These are phyloP conservation scores for Mortierella sp. DNA, from an alignment of 371 early-diverging fungal genomes.

Conservation along the genomic window DNA sequence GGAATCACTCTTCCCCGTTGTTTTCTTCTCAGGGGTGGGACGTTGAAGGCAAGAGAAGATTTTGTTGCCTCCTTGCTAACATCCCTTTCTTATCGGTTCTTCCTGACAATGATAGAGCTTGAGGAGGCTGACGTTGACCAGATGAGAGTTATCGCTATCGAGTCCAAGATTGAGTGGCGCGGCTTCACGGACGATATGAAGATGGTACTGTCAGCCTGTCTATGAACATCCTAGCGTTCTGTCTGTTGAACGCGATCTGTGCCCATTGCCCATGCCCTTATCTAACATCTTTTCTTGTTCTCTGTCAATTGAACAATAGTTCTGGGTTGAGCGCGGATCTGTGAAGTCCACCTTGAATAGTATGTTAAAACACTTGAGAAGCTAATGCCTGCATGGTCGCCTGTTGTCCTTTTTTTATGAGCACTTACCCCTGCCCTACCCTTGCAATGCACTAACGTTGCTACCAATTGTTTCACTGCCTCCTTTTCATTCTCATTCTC, in stretches of 20 bases:
- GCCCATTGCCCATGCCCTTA: neutral
- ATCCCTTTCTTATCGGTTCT: neutral
- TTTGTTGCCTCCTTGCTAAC: neutral
- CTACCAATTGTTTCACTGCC: neutral
- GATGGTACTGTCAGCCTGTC: constrained; percentile 22
- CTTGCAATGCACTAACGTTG: neutral
- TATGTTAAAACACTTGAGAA: constrained; percentile 2
- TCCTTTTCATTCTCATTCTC: neutral
- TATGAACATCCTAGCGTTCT: neutral
- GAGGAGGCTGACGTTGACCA: constrained; percentile 37
- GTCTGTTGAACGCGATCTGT: neutral
- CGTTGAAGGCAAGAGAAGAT: neutral
- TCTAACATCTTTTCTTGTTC: neutral
- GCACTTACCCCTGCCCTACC: neutral
- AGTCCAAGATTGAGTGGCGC: constrained; percentile 55
- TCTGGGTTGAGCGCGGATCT: constrained; percentile 51
- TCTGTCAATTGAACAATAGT: constrained; percentile 20
- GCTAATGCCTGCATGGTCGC: neutral
- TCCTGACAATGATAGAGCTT: constrained; percentile 3
- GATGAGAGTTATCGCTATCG: constrained; percentile 53
- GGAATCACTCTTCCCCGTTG: neutral
- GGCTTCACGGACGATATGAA: constrained; percentile 56
- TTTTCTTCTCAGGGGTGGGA: neutral
- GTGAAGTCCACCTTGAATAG: constrained; percentile 41
- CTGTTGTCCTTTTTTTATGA: neutral